Base-by-base conservation (phyloP, 139 green algal species). In the Haematococcus lacustris region DNA sequence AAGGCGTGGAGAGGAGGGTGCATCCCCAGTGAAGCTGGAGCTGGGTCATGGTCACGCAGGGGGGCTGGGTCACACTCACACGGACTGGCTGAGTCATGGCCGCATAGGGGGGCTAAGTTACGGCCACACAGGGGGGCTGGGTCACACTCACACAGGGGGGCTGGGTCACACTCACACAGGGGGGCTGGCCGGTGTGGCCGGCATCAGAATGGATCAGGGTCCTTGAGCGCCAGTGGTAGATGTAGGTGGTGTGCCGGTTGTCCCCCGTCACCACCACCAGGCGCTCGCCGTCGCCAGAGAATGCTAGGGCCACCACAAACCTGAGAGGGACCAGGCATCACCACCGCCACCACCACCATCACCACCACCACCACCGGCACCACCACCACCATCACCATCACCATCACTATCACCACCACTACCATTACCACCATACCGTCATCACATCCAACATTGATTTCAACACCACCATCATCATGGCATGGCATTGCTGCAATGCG, bases 201-300 rank as follows among this genome's bases (percentile, higher is more conserved):
- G 79, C 70, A 34, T 75, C 76, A 39, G 77, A 38, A 28, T 69
- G 68, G 13, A 87, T 59, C 62, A 78, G 43, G 30, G 73, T 68
- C 63, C 73, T 79, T 41, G 7, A 69, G 30, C 73, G 64, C 82
- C 85, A 89, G 75, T 88, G 68, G 51, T 73, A 85, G 3, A 91
- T 51, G 40, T 39, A 53, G 3, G 89, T 77, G 9, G 77, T 89
- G 21, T 93, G 88, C 28, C 71, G 59, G 78, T 92, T 91, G 74
- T 93, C 88, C 17, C 77, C 83, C 2, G 77, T 84, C 21, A 93
- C 87, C 23, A 53, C 75, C 28, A 84, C 80, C 38, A 90, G 79
- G 21, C 76, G 51, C 32, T 71, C 17, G 43, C 43, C 9, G 17
- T 53, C 9, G 9, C 75, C 77, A 17, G 71, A 83, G 72, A 91